Evolutionary conservation across 2,329 filamentous ascomycete genomes (phyloP).

Genomic region (Ophiognomonia clavigignenti-juglandacearum): DNA sequence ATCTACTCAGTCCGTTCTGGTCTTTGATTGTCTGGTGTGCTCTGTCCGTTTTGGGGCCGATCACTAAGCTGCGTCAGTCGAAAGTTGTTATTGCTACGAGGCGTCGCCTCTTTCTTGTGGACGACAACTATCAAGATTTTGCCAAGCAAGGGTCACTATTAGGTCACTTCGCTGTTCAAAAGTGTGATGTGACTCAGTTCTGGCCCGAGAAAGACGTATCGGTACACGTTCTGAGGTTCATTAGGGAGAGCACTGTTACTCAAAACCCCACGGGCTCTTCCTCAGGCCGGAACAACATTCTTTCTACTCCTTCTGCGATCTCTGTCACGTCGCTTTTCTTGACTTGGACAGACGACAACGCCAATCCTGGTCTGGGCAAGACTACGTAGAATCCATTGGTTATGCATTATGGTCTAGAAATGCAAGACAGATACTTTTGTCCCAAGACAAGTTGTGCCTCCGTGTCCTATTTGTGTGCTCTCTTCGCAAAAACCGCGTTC

Average conservation of each 20-base stretch:
- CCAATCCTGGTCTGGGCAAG: too few species aligned
- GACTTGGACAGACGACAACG: too few species aligned
- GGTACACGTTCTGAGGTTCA: constrained; percentile 1
- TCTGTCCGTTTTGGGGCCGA: too few species aligned
- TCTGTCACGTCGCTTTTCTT: background rate
- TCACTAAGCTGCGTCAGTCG: too few species aligned
- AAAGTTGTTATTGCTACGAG: too few species aligned
- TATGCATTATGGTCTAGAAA: constrained; percentile 1
- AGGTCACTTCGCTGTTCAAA: background rate
- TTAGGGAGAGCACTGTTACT: background rate
- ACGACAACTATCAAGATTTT: too few species aligned
- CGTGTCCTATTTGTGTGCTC: background rate
- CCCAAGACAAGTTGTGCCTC: background rate
- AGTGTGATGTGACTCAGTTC: background rate
- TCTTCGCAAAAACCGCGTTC: background rate
- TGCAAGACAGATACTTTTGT: background rate
- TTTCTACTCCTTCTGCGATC: background rate
- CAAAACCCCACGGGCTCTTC: background rate
- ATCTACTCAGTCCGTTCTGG: too few species aligned
- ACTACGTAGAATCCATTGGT: background rate
- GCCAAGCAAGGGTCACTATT: background rate
- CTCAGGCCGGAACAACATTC: constrained; percentile 7
- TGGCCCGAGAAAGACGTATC: background rate
- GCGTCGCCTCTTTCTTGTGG: too few species aligned
- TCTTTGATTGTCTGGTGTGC: too few species aligned